These are phyloP conservation scores for Pholiota adiposa DNA, from an alignment of 1,284 basidiomycete genomes.

Conservation along the genomic window DNA sequence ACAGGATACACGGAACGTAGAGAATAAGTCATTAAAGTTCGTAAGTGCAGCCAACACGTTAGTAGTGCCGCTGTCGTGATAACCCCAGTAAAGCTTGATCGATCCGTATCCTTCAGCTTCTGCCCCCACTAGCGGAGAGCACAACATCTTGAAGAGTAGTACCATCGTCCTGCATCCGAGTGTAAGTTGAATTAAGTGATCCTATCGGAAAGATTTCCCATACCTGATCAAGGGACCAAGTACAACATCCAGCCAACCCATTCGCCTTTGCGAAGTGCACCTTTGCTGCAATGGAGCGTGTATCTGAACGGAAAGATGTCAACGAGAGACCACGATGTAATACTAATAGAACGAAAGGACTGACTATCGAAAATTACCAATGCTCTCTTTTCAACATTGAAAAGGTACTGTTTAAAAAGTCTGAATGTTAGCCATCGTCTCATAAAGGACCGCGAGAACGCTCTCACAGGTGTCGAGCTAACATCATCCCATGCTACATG, in stretches of 20 bases:
- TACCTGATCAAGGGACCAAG: conserved; percentile 63
- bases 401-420: conserved; percentile 40
- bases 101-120: too few relatives aligned
- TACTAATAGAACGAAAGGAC: not conserved
- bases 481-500: conserved; percentile 69
- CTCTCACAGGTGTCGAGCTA: conserved; percentile 60
- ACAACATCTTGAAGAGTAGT: conserved; percentile 2
- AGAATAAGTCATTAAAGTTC: not conserved
- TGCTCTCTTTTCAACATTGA: conserved; percentile 47
- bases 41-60: too few relatives aligned
- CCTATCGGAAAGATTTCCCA: conserved; percentile 11
- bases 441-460: conserved; percentile 1
- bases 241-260: conserved; percentile 67
- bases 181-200: too few relatives aligned
- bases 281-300: conserved; percentile 67
- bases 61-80: too few relatives aligned
- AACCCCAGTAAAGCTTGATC: too few relatives aligned
- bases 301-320: conserved; percentile 37
- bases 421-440: not conserved
- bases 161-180: not conserved
- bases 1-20: not conserved
- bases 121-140: not conserved
- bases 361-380: conserved; percentile 71
- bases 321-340: not conserved
- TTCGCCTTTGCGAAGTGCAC: conserved; percentile 62